Conservation (phyloP, 192 early-diverging fungal genomes). For the Rhizoclosmatium globosum region DNA sequence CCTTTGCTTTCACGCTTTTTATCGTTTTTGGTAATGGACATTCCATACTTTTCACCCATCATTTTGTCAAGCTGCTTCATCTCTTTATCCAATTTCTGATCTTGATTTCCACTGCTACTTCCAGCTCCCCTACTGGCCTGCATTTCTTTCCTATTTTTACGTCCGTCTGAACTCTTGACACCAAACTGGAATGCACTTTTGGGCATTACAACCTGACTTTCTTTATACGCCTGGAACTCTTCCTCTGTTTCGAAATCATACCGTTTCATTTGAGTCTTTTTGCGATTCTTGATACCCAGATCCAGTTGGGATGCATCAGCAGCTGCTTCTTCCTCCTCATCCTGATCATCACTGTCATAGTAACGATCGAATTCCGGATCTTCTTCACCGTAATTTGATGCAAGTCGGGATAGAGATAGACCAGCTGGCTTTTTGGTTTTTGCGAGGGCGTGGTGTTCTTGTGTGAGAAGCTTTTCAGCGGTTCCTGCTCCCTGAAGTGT, state of each 20-base stretch:
- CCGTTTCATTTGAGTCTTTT: conserved; percentile 70
- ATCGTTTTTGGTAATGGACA: conserved; percentile 21
- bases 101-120: background rate
- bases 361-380: conserved; percentile 58
- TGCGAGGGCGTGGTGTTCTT: background rate
- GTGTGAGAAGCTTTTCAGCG: conserved; percentile 24
- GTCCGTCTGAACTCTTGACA: conserved; percentile 70
- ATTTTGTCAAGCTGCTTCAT: conserved; percentile 58
- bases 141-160: conserved; percentile 53
- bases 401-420: conserved; percentile 7
- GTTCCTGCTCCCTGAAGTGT: conserved; percentile 37
- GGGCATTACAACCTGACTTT: conserved; percentile 72
- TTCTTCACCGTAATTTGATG: conserved; percentile 43
- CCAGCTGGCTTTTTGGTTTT: conserved; percentile 24
- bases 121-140: conserved; percentile 45
- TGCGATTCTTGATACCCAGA: conserved; percentile 75
- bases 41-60: conserved; percentile 55
- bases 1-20: conserved; percentile 23
- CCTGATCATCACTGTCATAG: conserved; percentile 50
- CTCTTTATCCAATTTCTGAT: conserved; percentile 52
- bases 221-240: conserved; percentile 78
- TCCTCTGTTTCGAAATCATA: conserved; percentile 86
- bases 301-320: conserved; percentile 64
- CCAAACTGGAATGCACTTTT: conserved; percentile 82
- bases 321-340: conserved; percentile 36